phyloP scores from a whole-genome alignment of 2,329 filamentous ascomycete species.

The Penicillium sp. region DNA sequence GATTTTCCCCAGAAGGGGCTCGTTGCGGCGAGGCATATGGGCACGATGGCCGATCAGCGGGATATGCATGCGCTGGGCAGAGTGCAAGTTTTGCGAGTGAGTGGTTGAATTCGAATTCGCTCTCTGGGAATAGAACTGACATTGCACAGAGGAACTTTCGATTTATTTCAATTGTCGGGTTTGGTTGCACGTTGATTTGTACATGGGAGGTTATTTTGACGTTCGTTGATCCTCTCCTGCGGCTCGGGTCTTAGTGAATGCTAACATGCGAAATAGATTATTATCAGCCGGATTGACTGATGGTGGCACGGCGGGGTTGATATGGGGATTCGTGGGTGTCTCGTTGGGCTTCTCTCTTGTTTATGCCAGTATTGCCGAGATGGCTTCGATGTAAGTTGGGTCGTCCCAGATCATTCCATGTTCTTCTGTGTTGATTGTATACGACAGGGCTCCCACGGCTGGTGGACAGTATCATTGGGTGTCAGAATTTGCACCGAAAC shows the following conservation, averaged over 20 bases:
- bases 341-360: conserved; percentile 32
- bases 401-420: not conserved
- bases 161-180: conserved; percentile 45
- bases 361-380: conserved; percentile 40
- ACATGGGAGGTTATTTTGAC: conserved; percentile 45
- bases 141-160: conserved; percentile 41
- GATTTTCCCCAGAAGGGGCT: conserved; percentile 24
- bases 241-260: conserved; percentile 6
- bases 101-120: not conserved
- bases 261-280: conserved; percentile 18
- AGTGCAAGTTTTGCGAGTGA: conserved; percentile 38
- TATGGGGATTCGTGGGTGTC: conserved; percentile 37
- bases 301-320: conserved; percentile 37
- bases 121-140: not conserved
- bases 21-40: conserved; percentile 36
- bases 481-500: conserved; percentile 41
- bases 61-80: conserved; percentile 40
- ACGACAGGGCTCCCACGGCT: conserved; percentile 38
- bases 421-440: conserved; percentile 1
- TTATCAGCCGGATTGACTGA: conserved; percentile 31
- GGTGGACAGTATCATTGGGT: conserved; percentile 36
- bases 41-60: conserved; percentile 33
- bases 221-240: conserved; percentile 22
- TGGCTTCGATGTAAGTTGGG: conserved; percentile 41
- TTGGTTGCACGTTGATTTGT: conserved; percentile 41